Conservation (phyloP, 306 rosid genomes). For the Dryas octopetala region DNA sequence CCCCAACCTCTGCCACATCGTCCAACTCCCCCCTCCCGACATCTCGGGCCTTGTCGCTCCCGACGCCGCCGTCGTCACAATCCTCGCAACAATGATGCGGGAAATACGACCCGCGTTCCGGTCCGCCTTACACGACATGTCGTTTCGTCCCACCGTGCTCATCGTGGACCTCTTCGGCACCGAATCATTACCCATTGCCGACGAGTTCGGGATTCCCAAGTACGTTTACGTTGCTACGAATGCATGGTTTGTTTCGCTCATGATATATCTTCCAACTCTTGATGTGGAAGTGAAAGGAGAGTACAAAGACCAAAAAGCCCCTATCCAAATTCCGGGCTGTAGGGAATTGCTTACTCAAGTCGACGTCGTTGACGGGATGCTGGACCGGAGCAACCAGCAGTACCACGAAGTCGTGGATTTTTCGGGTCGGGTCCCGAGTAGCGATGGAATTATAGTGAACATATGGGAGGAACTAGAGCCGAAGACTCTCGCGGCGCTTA, state of each 20-base stretch:
- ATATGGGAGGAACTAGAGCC: conserved; percentile 56
- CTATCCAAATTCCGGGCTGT: conserved; percentile 39
- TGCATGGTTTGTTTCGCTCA: conserved; percentile 49
- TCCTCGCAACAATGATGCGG: conserved; percentile 33
- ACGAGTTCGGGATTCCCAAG: conserved; percentile 42
- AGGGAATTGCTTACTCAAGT: conserved; percentile 28
- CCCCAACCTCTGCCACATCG: conserved; percentile 25
- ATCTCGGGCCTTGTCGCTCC: conserved; percentile 14
- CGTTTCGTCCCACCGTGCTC: conserved; percentile 29
- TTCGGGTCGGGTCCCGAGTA: neutral
- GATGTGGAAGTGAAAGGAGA: conserved; percentile 34
- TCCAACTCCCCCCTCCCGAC: conserved; percentile 31
- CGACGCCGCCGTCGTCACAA: neutral
- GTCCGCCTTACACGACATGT: neutral
- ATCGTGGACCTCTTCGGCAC: conserved; percentile 52
- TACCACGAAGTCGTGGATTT: conserved; percentile 15
- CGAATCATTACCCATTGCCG: conserved; percentile 38
- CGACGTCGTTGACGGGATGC: conserved; percentile 35
- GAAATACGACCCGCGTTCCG: conserved; percentile 4
- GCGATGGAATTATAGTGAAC: conserved; percentile 53
- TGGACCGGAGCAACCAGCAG: conserved; percentile 15
- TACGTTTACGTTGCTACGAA: conserved; percentile 36
- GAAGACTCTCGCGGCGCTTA: neutral
- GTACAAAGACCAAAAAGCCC: conserved; percentile 27
- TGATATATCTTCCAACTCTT: conserved; percentile 24